Evolutionary conservation across 768 basidiomycete genomes (phyloP).

Genomic region (Goffeauzyma gilvescens): DNA sequence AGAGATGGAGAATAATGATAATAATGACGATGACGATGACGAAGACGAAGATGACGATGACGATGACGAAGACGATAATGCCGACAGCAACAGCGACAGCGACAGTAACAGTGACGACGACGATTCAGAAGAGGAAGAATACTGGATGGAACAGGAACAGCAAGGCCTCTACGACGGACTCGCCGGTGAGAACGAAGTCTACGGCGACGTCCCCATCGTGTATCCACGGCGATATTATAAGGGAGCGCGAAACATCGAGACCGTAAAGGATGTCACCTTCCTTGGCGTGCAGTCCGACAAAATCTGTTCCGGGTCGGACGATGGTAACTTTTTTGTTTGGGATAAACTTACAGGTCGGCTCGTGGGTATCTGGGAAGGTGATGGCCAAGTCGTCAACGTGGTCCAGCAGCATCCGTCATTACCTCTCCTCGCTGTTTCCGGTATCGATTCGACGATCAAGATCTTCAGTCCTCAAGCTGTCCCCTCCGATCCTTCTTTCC

Average conservation of each 20-base stretch:
- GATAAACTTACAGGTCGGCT: conserved; percentile 46
- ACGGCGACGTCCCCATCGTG: conserved; percentile 33
- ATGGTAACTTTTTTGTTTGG: conserved; percentile 63
- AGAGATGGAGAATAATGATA: not conserved
- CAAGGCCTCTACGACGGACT: conserved; percentile 1
- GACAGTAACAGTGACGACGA: conserved; percentile 26
- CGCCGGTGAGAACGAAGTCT: not conserved
- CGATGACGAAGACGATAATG: conserved; percentile 29
- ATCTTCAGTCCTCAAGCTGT: conserved; percentile 62
- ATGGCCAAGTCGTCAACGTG: conserved; percentile 61
- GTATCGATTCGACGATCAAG: conserved; percentile 72
- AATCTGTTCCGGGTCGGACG: conserved; percentile 67
- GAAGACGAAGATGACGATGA: not conserved
- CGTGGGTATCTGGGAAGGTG: conserved; percentile 66
- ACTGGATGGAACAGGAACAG: conserved; percentile 18
- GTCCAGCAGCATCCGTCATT: conserved; percentile 63
- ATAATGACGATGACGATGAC: conserved; percentile 7
- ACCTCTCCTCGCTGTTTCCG: conserved; percentile 66
- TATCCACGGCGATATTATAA: conserved; percentile 45
- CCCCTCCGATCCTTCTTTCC: not conserved
- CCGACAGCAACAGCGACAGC: conserved; percentile 19
- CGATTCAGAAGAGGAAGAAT: conserved; percentile 19
- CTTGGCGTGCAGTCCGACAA: conserved; percentile 59
- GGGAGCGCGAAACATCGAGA: conserved; percentile 61
- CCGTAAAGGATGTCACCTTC: conserved; percentile 68